Evolutionary conservation across 1,139 yeast genomes (phyloP), one percentile per base, ranked within the genome.

Genomic region (Debaryomyces udenii): DNA sequence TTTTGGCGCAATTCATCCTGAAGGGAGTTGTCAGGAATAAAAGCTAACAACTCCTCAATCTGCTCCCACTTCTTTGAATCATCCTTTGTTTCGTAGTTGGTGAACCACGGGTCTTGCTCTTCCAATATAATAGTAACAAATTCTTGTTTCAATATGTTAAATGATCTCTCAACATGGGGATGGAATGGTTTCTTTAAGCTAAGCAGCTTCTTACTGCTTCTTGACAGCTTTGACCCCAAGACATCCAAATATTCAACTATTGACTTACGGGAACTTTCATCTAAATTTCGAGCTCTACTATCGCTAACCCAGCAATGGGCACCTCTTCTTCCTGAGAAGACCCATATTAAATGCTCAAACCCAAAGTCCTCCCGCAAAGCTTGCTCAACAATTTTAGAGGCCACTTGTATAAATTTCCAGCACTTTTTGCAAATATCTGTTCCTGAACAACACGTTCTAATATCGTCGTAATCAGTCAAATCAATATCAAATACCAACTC

Each of bases 251-350:
- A 93, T 49, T 87, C 91, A 26, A 91, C 83, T 9, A 93, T 77
- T 2, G 96, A 81, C 50, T 85, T 74, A 53, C 99, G 77, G 43
- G 80, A 78, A 3, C 68, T 54, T 59, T 94, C 99, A 52, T 80
- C 87, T 49, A 93, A 66, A 2, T 63, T 58, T 42, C 97, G 71
- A 0, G 97, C 96, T 38, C 91, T 70, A 40, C 78, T 66, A 59
- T 94, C 99, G 62, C 96, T 87, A 18, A 93, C 77, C 99, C 99
- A 93, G 53, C 98, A 95, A 73, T 93, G 99, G 18, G 96, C 96
- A 62, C 99, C 99, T 76, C 99, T 86, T 71, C 99, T 84, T 36
- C 99, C 99, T 0, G 97, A 89, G 59, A 89, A 93, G 2, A 93
- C 96, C 99, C 99, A 93, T 35, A 93, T 70, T 57, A 90, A 70